These are phyloP conservation scores for Datura wrightii DNA, from an alignment of 257 asterid genomes.

Conservation along the genomic window DNA sequence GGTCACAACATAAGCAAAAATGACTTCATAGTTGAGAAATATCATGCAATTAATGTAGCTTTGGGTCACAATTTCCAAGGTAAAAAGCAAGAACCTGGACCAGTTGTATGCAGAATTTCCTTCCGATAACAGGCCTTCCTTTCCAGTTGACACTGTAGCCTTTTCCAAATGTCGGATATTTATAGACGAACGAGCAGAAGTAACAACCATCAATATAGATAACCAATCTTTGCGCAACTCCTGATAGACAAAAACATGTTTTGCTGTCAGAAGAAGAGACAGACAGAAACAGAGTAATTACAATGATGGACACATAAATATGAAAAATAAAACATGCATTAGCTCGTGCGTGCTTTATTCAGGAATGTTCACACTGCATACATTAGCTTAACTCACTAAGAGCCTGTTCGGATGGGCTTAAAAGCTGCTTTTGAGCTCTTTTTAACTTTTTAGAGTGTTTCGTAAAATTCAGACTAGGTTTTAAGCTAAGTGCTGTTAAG, in stretches of 20 bases:
- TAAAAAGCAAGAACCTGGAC: conserved; percentile 70
- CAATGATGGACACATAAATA: not conserved
- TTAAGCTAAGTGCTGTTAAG: too few relatives aligned
- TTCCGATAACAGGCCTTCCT: conserved; percentile 95
- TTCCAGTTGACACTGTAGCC: conserved; percentile 98
- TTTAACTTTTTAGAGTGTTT: too few relatives aligned
- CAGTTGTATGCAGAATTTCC: conserved; percentile 98
- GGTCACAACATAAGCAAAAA: not conserved
- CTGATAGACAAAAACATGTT: conserved; percentile 51
- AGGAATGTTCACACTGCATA: conserved; percentile 5
- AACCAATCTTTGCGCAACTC: conserved; percentile 94
- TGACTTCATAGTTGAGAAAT: conserved; percentile 29
- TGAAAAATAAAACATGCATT: not conserved
- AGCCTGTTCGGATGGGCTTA: not conserved
- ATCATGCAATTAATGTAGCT: conserved; percentile 31
- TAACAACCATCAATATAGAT: conserved; percentile 88
- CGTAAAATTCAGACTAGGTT: too few relatives aligned
- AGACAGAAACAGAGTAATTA: not conserved
- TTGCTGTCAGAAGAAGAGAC: not conserved
- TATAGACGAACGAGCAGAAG: conserved; percentile 97
- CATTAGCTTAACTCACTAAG: not conserved
- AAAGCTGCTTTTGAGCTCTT: too few relatives aligned
- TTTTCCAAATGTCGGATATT: conserved; percentile 96
- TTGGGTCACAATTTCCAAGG: conserved; percentile 2
- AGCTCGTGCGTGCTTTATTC: not conserved